Percentiles rank a stretch among this genome's conserved stretches.
Evolutionary conservation across 805 yeast species (phyloP).

Genomic region (Vanderwaltozyma polyspora): DNA sequence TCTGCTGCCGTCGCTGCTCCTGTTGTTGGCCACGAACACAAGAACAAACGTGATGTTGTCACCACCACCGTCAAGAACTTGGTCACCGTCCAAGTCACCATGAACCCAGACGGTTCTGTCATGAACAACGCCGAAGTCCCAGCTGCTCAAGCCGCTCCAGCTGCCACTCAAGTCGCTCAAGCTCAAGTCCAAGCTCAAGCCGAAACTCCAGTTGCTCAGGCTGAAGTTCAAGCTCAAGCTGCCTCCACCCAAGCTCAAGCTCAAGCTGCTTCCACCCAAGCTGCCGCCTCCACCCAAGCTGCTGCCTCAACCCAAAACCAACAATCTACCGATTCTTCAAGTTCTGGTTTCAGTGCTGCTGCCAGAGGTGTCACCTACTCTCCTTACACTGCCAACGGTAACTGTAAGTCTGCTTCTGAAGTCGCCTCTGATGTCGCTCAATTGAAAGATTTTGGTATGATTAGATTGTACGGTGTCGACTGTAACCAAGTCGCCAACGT

Average conservation of each 20-base stretch:
- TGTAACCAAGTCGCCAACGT: conserved; percentile 71
- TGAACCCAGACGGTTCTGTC: conserved; percentile 18
- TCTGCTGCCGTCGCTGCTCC: conserved; percentile 42
- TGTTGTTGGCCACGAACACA: conserved; percentile 53
- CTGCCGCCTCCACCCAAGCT: conserved; percentile 27
- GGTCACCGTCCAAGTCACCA: conserved; percentile 28
- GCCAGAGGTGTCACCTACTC: conserved; percentile 73
- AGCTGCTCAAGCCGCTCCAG: conserved; percentile 18
- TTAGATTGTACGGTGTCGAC: conserved; percentile 82
- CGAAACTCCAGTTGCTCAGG: conserved; percentile 18
- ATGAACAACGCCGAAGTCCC: conserved; percentile 11
- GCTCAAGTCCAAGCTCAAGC: conserved; percentile 21
- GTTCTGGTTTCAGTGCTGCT: conserved; percentile 29
- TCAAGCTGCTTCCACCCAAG: conserved; percentile 15
- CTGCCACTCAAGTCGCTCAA: conserved; percentile 13
- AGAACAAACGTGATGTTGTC: conserved; percentile 40
- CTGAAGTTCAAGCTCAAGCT: conserved; percentile 19
- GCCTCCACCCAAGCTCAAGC: background rate
- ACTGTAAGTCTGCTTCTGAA: conserved; percentile 51
- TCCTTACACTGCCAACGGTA: conserved; percentile 61
- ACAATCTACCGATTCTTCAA: conserved; percentile 20
- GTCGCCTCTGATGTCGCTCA: conserved; percentile 49
- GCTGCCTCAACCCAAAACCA: conserved; percentile 20
- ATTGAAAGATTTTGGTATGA: conserved; percentile 42
- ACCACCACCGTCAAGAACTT: conserved; percentile 40